phyloP scores from a whole-genome alignment of 805 yeast species.

The Metschnikowia amazonensis region DNA sequence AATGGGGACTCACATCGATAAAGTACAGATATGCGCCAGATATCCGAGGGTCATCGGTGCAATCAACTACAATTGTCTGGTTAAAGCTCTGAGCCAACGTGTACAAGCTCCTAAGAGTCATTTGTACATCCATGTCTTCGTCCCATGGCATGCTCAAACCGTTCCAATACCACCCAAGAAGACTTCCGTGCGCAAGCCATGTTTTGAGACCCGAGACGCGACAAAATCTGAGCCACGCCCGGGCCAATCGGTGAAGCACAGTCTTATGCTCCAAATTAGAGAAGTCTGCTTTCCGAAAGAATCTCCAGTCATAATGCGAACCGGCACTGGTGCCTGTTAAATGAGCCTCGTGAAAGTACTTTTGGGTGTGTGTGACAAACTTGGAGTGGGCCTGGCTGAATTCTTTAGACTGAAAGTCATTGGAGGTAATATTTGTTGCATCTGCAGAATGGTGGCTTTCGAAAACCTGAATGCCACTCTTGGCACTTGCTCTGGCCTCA shows the following conservation, averaged over 20 bases:
- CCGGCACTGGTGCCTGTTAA: conserved; percentile 8
- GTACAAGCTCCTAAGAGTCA: conserved; percentile 48
- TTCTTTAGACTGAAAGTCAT: background rate
- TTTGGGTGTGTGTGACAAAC: background rate
- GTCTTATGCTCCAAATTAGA: conserved; percentile 28
- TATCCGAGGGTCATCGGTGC: conserved; percentile 49
- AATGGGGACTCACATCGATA: conserved; percentile 17
- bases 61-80: conserved; percentile 24
- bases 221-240: conserved; percentile 52
- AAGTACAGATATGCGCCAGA: conserved; percentile 16
- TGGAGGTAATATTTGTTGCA: background rate
- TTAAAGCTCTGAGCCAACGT: conserved; percentile 46
- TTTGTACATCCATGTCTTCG: conserved; percentile 61
- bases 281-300: conserved; percentile 12
- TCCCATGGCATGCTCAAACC: conserved; percentile 67
- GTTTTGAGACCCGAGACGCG: conserved; percentile 44
- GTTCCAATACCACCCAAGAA: conserved; percentile 63
- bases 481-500: background rate
- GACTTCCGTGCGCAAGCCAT: conserved; percentile 66
- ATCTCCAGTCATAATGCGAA: conserved; percentile 24
- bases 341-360: conserved; percentile 17
- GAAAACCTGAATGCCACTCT: background rate
- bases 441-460: background rate
- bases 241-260: conserved; percentile 42
- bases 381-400: background rate